phyloP scores from a whole-genome alignment of 345 rosid genomes.

The Eutrema heterophyllum region DNA sequence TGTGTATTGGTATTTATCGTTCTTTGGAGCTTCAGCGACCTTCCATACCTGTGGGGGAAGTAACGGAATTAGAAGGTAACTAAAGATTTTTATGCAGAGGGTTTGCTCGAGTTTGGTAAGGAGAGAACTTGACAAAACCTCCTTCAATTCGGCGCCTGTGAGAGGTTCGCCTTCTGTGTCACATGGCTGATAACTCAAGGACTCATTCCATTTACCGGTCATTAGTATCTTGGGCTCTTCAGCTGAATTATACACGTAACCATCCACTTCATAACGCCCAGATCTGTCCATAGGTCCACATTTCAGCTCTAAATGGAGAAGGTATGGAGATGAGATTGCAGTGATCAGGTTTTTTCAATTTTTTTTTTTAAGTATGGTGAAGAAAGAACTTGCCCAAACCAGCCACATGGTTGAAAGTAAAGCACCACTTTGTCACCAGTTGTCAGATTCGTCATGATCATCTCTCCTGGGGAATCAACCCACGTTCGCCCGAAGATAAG shows the following conservation, averaged over 20 bases:
- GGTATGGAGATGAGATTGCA: not conserved
- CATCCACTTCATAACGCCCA: constrained; percentile 81
- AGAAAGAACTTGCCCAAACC: too few relatives aligned
- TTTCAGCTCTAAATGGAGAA: constrained; percentile 1
- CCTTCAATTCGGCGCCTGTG: constrained; percentile 56
- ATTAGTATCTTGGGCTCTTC: constrained; percentile 76
- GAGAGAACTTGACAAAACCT: constrained; percentile 32
- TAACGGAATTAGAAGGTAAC: not conserved
- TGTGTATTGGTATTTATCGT: constrained; percentile 64
- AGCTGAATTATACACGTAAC: constrained; percentile 58
- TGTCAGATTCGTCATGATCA: constrained; percentile 62
- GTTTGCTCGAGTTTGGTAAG: not conserved
- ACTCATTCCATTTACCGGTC: constrained; percentile 72
- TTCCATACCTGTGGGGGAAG: constrained; percentile 50
- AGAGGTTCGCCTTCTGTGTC: constrained; percentile 70
- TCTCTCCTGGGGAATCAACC: constrained; percentile 71
- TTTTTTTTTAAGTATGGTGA: too few relatives aligned
- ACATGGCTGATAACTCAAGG: constrained; percentile 67
- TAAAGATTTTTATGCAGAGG: not conserved
- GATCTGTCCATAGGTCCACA: constrained; percentile 42
- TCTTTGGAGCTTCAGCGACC: constrained; percentile 60
- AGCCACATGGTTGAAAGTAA: too few relatives aligned
- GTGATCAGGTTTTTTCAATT: too few relatives aligned
- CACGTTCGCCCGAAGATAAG: constrained; percentile 70
- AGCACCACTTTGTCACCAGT: too few relatives aligned